Conservation (phyloP, 2,329 filamentous ascomycete species). For the Phialocephala subalpina region DNA sequence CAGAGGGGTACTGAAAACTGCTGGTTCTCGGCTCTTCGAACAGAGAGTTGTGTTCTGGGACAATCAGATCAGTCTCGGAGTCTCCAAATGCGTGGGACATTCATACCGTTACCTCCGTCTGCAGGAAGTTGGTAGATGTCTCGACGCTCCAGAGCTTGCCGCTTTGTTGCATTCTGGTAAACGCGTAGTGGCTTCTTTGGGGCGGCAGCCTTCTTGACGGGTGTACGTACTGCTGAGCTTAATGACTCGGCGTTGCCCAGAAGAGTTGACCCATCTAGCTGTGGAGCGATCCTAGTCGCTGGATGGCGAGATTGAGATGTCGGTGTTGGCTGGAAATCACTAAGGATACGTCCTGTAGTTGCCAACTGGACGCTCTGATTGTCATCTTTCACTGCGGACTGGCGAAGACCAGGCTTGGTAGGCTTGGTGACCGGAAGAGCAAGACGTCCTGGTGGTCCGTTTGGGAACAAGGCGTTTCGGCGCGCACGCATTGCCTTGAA, state of each 20-base stretch:
- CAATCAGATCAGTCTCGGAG: neutral
- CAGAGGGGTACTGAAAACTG: neutral
- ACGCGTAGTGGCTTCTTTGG: neutral
- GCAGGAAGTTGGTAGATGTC: slow-evolving; percentile 3
- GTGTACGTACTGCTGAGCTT: neutral
- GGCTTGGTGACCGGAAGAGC: neutral
- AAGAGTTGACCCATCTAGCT: neutral
- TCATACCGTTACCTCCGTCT: neutral
- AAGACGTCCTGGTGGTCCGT: neutral
- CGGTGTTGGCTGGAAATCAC: neutral
- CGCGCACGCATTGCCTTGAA: no score
- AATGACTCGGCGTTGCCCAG: neutral
- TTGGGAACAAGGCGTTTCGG: no score
- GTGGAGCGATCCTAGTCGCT: neutral
- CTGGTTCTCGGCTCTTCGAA: neutral
- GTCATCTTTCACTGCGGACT: neutral
- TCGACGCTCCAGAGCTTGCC: neutral
- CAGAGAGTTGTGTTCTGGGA: neutral
- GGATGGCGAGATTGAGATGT: neutral
- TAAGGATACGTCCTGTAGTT: neutral
- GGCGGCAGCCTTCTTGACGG: neutral
- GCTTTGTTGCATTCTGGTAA: neutral
- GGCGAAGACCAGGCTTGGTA: neutral
- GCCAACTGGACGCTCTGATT: neutral
- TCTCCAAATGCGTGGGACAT: no score